These are phyloP conservation scores for Scopulariopsis brevicaulis DNA, from an alignment of 2,329 filamentous ascomycete genomes.

Conservation along the genomic window DNA sequence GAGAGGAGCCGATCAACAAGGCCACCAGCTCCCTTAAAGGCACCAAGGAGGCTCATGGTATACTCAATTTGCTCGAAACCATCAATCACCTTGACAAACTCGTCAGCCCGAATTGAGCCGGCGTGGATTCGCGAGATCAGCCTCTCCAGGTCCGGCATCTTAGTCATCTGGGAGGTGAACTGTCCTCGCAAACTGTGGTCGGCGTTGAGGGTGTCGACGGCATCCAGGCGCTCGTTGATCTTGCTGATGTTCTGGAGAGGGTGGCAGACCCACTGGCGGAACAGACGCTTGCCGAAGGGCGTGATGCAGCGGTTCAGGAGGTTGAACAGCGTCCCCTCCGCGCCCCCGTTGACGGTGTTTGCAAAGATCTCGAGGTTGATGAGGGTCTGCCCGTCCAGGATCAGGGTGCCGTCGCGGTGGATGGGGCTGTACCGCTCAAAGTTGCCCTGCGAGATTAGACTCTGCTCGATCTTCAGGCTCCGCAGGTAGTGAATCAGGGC, in stretches of 20 bases:
- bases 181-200: slow-evolving; percentile 72
- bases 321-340: slow-evolving; percentile 78
- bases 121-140: slow-evolving; percentile 92
- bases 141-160: slow-evolving; percentile 88
- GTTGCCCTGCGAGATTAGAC: slow-evolving; percentile 78
- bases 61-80: slow-evolving; percentile 98
- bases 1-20: slow-evolving; percentile 74
- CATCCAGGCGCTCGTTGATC: slow-evolving; percentile 90
- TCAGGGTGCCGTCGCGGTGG: slow-evolving; percentile 75
- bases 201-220: slow-evolving; percentile 83
- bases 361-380: slow-evolving; percentile 97
- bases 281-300: slow-evolving; percentile 90
- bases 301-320: slow-evolving; percentile 92
- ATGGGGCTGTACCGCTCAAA: slow-evolving; percentile 92
- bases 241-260: slow-evolving; percentile 75
- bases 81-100: slow-evolving; percentile 88
- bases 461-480: slow-evolving; percentile 77
- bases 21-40: slow-evolving; percentile 66
- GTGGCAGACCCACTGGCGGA: slow-evolving; percentile 96
- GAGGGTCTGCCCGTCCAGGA: slow-evolving; percentile 89
- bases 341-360: slow-evolving; percentile 79
- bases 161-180: slow-evolving; percentile 78
- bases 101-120: slow-evolving; percentile 76
- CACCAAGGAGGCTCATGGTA: slow-evolving; percentile 68
- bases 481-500: slow-evolving; percentile 80